These are phyloP conservation scores for Aspergillus affinis DNA, from an alignment of 495 filamentous ascomycete species.

Conservation along the genomic window DNA sequence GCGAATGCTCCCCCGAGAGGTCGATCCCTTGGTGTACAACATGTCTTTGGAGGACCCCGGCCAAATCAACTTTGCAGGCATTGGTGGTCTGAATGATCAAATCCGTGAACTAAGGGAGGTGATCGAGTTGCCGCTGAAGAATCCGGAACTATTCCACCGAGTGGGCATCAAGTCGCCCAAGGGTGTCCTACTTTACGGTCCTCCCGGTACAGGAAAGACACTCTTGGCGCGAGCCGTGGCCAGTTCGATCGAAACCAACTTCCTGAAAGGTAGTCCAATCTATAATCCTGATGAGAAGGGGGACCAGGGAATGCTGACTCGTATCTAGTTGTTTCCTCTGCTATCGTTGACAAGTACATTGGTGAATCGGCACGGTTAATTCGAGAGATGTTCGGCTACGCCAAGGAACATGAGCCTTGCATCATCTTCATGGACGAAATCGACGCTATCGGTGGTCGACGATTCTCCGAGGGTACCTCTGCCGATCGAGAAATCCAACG, in stretches of 20 bases:
- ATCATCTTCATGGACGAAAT: slow-evolving; percentile 99
- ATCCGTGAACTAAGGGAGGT: slow-evolving; percentile 97
- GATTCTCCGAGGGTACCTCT: slow-evolving; percentile 98
- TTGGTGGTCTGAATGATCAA: slow-evolving; percentile 98
- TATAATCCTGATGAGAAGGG: background rate
- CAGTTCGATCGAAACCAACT: slow-evolving; percentile 96
- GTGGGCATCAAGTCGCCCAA: slow-evolving; percentile 99
- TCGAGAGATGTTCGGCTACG: slow-evolving; percentile 99
- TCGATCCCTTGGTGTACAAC: slow-evolving; percentile 98
- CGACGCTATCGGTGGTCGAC: slow-evolving; percentile 94
- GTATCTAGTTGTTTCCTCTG: slow-evolving; percentile 88
- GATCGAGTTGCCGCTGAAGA: slow-evolving; percentile 97
- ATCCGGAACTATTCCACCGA: slow-evolving; percentile 94
- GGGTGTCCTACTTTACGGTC: slow-evolving; percentile 96
- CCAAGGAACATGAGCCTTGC: slow-evolving; percentile 98
- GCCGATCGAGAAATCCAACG: slow-evolving; percentile 99
- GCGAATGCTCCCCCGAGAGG: slow-evolving; percentile 98
- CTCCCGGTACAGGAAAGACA: slow-evolving; percentile 96
- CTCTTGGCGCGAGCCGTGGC: slow-evolving; percentile 93
- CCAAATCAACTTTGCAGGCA: slow-evolving; percentile 97
- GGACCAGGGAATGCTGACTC: slow-evolving; percentile 22
- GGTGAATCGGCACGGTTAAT: slow-evolving; percentile 97
- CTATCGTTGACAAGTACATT: slow-evolving; percentile 99
- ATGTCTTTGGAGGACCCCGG: slow-evolving; percentile 99
- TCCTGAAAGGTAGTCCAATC: slow-evolving; percentile 75